These are phyloP conservation scores for Chernovozyma sophiae-reginae DNA, from an alignment of 1,139 yeast species.

Conservation along the genomic window DNA sequence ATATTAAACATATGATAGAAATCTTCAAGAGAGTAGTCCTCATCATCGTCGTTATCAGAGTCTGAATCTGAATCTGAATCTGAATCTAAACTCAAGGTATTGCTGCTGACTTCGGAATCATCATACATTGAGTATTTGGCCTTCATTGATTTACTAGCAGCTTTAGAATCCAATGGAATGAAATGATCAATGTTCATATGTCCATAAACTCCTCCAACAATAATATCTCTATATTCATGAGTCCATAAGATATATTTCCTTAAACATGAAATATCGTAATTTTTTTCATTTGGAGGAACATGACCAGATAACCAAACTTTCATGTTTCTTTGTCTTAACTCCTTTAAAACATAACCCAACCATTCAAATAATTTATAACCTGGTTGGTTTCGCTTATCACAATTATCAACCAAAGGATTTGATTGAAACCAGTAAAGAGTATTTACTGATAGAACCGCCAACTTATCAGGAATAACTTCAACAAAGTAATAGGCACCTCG, in stretches of 20 bases:
- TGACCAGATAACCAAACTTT: conserved; percentile 87
- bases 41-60: conserved; percentile 4
- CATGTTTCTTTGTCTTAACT: conserved; percentile 68
- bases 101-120: conserved; percentile 9
- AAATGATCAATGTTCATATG: conserved; percentile 90
- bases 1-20: conserved; percentile 2
- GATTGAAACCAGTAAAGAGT: conserved; percentile 71
- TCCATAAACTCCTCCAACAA: conserved; percentile 79
- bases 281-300: conserved; percentile 81
- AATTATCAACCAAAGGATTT: conserved; percentile 79
- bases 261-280: conserved; percentile 67
- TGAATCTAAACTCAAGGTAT: conserved; percentile 6
- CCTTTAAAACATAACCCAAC: conserved; percentile 72
- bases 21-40: conserved; percentile 5
- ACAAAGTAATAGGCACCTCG: conserved; percentile 70
- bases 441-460: conserved; percentile 76
- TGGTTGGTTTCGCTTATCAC: conserved; percentile 69
- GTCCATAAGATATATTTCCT: conserved; percentile 74
- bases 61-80: conserved; percentile 12
- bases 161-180: conserved; percentile 66
- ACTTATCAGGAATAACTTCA: conserved; percentile 72
- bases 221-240: conserved; percentile 76
- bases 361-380: conserved; percentile 75
- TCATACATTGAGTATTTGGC: conserved; percentile 9
- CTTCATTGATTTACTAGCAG: conserved; percentile 46